phyloP scores from a whole-genome alignment of 2,329 filamentous ascomycete species.

The Fonsecaea nubica region DNA sequence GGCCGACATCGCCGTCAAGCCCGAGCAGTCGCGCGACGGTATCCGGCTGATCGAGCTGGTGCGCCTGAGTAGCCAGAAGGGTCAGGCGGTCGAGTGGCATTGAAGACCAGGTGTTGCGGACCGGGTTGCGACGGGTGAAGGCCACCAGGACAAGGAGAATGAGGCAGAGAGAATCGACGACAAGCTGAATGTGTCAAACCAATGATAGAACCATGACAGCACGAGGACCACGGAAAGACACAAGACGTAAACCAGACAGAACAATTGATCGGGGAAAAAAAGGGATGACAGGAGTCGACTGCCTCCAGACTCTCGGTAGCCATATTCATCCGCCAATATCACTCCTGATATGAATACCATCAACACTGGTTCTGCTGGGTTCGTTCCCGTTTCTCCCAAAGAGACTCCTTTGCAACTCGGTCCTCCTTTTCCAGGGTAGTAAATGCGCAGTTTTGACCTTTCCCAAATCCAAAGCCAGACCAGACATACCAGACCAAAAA shows the following conservation, averaged over 20 bases:
- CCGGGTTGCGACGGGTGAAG: background rate
- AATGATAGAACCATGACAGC: background rate
- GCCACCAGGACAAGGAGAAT: background rate
- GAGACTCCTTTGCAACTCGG: slow-evolving; percentile 10
- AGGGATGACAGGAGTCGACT: slow-evolving; percentile 8
- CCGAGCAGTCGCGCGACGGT: slow-evolving; percentile 29
- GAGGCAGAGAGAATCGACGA: background rate
- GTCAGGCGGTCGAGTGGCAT: slow-evolving; percentile 24
- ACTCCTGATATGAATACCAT: slow-evolving; percentile 6
- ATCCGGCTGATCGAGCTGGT: slow-evolving; percentile 35
- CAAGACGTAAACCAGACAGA: background rate
- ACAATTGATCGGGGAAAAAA: slow-evolving; percentile 1
- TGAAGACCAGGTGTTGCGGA: background rate
- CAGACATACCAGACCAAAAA: background rate
- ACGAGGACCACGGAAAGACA: background rate
- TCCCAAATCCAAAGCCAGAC: background rate
- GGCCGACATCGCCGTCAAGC: slow-evolving; percentile 26
- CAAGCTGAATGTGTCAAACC: background rate
- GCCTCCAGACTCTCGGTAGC: slow-evolving; percentile 2
- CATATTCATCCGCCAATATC: slow-evolving; percentile 1
- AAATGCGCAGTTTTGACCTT: slow-evolving; percentile 7
- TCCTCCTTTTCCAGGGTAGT: slow-evolving; percentile 1
- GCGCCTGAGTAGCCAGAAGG: slow-evolving; percentile 23
- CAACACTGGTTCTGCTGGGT: slow-evolving; percentile 11
- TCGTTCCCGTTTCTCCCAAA: slow-evolving; percentile 1